Percentiles rank a stretch among this genome's conserved stretches.
phyloP scores from a whole-genome alignment of 2,329 filamentous ascomycete genomes.

The Mollisiaceae sp. region DNA sequence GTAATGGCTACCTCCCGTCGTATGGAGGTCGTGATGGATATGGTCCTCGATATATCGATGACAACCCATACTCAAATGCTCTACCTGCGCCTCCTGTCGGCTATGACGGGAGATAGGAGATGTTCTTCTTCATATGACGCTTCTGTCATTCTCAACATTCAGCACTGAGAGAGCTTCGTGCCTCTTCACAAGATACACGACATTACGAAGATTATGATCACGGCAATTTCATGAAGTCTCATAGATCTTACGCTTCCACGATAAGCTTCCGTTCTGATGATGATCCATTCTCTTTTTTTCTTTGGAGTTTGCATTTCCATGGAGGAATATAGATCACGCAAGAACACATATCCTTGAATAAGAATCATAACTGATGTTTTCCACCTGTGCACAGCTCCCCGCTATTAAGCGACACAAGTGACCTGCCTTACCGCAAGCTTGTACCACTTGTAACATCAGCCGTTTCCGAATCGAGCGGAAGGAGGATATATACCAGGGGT shows the following conservation, averaged over 20 bases:
- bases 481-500: not conserved
- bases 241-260: slow-evolving; percentile 16
- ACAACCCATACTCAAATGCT: slow-evolving; percentile 49
- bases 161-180: slow-evolving; percentile 7
- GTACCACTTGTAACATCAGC: slow-evolving; percentile 28
- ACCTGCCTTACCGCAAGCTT: slow-evolving; percentile 38
- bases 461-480: slow-evolving; percentile 19
- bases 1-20: slow-evolving; percentile 27
- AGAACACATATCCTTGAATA: slow-evolving; percentile 30
- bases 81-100: slow-evolving; percentile 43
- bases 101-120: slow-evolving; percentile 30
- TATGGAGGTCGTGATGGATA: slow-evolving; percentile 39
- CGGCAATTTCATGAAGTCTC: slow-evolving; percentile 17
- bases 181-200: slow-evolving; percentile 12
- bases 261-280: slow-evolving; percentile 15
- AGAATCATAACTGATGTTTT: slow-evolving; percentile 42
- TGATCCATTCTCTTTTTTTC: slow-evolving; percentile 18
- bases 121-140: slow-evolving; percentile 20
- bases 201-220: slow-evolving; percentile 15
- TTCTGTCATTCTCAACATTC: slow-evolving; percentile 15
- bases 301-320: slow-evolving; percentile 17
- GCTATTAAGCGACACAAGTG: slow-evolving; percentile 34
- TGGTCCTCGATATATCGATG: slow-evolving; percentile 48
- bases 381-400: slow-evolving; percentile 37
- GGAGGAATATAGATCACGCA: slow-evolving; percentile 24